These are phyloP conservation scores for Singerocomus rubriflavus DNA, from an alignment of 1,284 basidiomycete species.

Conservation along the genomic window DNA sequence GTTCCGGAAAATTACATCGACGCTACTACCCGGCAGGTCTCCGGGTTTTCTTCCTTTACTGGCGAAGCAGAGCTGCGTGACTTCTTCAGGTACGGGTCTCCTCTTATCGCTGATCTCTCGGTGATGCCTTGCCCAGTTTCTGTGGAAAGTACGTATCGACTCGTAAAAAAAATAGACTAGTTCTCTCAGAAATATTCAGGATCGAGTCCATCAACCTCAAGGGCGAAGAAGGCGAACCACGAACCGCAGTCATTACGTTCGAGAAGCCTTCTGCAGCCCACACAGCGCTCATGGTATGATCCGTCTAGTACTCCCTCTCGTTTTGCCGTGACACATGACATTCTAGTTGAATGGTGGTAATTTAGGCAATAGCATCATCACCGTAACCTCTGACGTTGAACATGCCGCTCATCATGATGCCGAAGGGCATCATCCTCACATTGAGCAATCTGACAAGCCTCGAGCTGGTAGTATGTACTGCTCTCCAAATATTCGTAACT, in stretches of 20 bases:
- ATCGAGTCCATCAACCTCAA: conserved; percentile 62
- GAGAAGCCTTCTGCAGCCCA: conserved; percentile 76
- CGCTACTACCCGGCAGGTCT: conserved; percentile 49
- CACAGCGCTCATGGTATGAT: conserved; percentile 71
- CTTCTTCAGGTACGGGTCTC: conserved; percentile 67
- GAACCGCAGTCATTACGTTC: conserved; percentile 61
- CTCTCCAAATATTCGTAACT: background rate
- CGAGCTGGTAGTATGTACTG: conserved; percentile 64
- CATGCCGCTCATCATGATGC: conserved; percentile 51
- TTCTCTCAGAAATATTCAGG: conserved; percentile 34
- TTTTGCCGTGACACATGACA: conserved; percentile 1
- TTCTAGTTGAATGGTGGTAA: conserved; percentile 68
- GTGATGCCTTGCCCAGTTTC: conserved; percentile 46
- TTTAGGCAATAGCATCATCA: conserved; percentile 58
- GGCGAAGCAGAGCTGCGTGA: conserved; percentile 61
- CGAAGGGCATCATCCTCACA: conserved; percentile 40
- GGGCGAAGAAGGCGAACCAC: conserved; percentile 29
- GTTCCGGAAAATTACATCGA: background rate
- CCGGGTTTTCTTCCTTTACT: conserved; percentile 59
- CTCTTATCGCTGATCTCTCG: conserved; percentile 7
- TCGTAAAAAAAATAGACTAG: background rate
- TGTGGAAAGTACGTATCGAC: conserved; percentile 62
- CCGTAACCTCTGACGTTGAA: conserved; percentile 62
- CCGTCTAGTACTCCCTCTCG: background rate
- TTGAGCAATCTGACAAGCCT: conserved; percentile 81